Evolutionary conservation across 2,329 filamentous ascomycete genomes (phyloP).

Genomic region (Venturia asperata): DNA sequence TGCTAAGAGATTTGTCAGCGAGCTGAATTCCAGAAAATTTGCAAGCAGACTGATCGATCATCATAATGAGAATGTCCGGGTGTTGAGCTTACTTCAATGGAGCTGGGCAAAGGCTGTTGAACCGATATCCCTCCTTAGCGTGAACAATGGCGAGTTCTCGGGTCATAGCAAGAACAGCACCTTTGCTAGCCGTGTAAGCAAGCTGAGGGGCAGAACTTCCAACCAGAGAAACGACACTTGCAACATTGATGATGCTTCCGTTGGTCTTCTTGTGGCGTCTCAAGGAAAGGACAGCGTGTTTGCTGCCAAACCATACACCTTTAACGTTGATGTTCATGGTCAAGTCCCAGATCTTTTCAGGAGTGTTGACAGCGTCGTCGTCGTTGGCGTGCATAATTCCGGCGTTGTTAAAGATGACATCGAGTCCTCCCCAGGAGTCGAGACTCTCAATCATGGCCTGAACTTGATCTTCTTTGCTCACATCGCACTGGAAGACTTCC

Average conservation of each 20-base stretch:
- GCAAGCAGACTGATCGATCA: background rate
- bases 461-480: constrained; percentile 77
- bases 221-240: constrained; percentile 79
- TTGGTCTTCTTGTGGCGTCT: constrained; percentile 71
- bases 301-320: constrained; percentile 94
- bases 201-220: constrained; percentile 82
- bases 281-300: constrained; percentile 79
- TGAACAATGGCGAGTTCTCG: constrained; percentile 88
- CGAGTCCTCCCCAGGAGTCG: constrained; percentile 79
- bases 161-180: constrained; percentile 82
- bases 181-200: constrained; percentile 91
- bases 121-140: constrained; percentile 79
- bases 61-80: background rate
- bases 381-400: constrained; percentile 86
- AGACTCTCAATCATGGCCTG: constrained; percentile 65
- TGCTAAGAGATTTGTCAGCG: constrained; percentile 40
- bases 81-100: constrained; percentile 62
- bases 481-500: constrained; percentile 63
- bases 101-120: constrained; percentile 85
- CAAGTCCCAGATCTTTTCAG: constrained; percentile 87
- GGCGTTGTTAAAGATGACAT: constrained; percentile 95
- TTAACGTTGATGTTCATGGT: constrained; percentile 95
- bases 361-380: constrained; percentile 64
- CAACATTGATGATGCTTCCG: constrained; percentile 86
- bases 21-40: background rate